A percentile compares a stretch with the other conserved stretches of the same genome.
Conservation (phyloP, 805 yeast genomes). For the Citeromyces nyonsensis region DNA sequence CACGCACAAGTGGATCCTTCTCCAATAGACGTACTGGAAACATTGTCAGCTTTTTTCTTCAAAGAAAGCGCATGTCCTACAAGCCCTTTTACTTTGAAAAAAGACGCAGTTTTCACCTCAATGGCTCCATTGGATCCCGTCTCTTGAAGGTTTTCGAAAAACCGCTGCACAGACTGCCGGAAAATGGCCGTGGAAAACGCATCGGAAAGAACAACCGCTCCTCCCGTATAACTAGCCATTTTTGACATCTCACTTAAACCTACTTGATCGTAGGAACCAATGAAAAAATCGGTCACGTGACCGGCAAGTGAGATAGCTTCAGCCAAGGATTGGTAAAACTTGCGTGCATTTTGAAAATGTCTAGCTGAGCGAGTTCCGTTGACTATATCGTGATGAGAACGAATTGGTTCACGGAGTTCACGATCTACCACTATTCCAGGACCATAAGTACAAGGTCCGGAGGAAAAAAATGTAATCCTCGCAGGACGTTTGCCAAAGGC, state of each 20-base stretch:
- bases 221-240: conserved; percentile 43
- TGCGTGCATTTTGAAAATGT: conserved; percentile 24
- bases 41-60: conserved; percentile 13
- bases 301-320: conserved; percentile 30
- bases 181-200: conserved; percentile 54
- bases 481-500: conserved; percentile 34
- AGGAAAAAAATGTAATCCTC: conserved; percentile 35
- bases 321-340: conserved; percentile 34
- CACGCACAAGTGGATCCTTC: conserved; percentile 39
- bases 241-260: conserved; percentile 56
- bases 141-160: conserved; percentile 19
- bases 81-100: conserved; percentile 39
- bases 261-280: conserved; percentile 56
- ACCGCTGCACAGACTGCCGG: conserved; percentile 44
- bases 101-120: conserved; percentile 34
- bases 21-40: conserved; percentile 24
- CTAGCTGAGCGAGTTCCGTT: conserved; percentile 22
- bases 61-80: conserved; percentile 49
- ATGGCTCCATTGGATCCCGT: conserved; percentile 47
- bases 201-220: conserved; percentile 45
- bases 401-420: conserved; percentile 42
- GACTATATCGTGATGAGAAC: conserved; percentile 50
- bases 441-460: conserved; percentile 54
- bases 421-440: conserved; percentile 46
- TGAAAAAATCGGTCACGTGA: conserved; percentile 37